phyloP scores from a whole-genome alignment of 163 green algal genomes.

The Volvox carteri region DNA sequence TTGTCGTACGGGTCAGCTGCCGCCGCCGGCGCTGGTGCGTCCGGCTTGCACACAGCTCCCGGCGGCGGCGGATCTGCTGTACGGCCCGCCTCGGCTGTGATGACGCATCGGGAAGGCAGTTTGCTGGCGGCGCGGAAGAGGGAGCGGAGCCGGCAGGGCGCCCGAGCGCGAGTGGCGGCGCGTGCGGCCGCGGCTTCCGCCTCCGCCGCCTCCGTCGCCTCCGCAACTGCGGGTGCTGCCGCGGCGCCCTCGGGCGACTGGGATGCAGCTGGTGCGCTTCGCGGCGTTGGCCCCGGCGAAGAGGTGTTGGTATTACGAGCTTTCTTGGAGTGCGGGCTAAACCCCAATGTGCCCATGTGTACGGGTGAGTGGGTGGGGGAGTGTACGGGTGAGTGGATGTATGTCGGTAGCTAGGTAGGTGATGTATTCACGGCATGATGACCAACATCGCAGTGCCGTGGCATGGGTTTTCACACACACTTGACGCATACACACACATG shows the following conservation, averaged over 20 bases:
- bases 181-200: neutral
- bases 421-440: too few species aligned
- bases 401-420: neutral
- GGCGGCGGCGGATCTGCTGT: neutral
- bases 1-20: neutral
- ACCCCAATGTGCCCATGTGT: conserved; percentile 40
- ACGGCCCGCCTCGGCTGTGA: neutral
- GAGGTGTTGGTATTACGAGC: conserved; percentile 5
- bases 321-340: conserved; percentile 25
- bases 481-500: too few species aligned
- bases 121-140: conserved; percentile 23
- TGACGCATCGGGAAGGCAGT: neutral
- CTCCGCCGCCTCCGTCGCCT: too few species aligned
- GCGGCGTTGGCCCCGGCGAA: neutral
- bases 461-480: too few species aligned
- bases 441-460: neutral
- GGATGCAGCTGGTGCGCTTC: too few species aligned
- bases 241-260: too few species aligned
- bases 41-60: neutral
- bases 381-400: neutral
- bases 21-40: neutral
- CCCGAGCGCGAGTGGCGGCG: conserved; percentile 2
- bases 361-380: conserved; percentile 17
- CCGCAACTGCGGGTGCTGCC: too few species aligned
- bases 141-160: conserved; percentile 4